A percentile compares a stretch with the other conserved stretches of the same genome.
These are phyloP conservation scores for Botrytis elliptica DNA, from an alignment of 2,329 filamentous ascomycete species.

Conservation along the genomic window DNA sequence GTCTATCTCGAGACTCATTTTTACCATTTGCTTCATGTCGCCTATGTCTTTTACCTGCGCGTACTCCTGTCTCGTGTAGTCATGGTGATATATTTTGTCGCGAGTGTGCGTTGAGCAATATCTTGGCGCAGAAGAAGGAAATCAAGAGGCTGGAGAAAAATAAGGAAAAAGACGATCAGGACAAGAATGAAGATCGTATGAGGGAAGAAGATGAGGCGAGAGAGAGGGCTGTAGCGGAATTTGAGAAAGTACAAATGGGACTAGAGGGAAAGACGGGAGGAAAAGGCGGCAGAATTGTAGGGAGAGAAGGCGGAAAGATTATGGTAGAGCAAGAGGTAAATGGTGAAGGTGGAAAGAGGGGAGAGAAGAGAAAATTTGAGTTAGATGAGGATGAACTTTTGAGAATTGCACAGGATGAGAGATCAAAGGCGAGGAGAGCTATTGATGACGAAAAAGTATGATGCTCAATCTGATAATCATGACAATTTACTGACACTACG, in stretches of 20 bases:
- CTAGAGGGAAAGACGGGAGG: slow-evolving; percentile 43
- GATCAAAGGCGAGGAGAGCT: slow-evolving; percentile 65
- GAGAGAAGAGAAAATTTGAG: slow-evolving; percentile 73
- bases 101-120: slow-evolving; percentile 87
- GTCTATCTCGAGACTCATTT: slow-evolving; percentile 85
- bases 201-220: slow-evolving; percentile 67
- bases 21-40: slow-evolving; percentile 86
- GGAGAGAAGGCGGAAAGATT: slow-evolving; percentile 46
- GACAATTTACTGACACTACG: slow-evolving; percentile 12
- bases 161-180: slow-evolving; percentile 59
- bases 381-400: slow-evolving; percentile 75
- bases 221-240: slow-evolving; percentile 71
- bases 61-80: slow-evolving; percentile 78
- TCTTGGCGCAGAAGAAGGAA: slow-evolving; percentile 89
- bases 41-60: slow-evolving; percentile 78
- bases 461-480: background rate
- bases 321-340: slow-evolving; percentile 42
- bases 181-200: slow-evolving; percentile 58
- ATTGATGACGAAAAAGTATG: slow-evolving; percentile 70
- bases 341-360: slow-evolving; percentile 37
- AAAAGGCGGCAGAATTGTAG: slow-evolving; percentile 41
- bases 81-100: slow-evolving; percentile 91
- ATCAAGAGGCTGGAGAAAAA: slow-evolving; percentile 76
- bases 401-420: slow-evolving; percentile 67
- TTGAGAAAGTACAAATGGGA: slow-evolving; percentile 81